Base-by-base conservation (phyloP, 2,329 filamentous ascomycete genomes). In the Fusarium keratoplasticum region DNA sequence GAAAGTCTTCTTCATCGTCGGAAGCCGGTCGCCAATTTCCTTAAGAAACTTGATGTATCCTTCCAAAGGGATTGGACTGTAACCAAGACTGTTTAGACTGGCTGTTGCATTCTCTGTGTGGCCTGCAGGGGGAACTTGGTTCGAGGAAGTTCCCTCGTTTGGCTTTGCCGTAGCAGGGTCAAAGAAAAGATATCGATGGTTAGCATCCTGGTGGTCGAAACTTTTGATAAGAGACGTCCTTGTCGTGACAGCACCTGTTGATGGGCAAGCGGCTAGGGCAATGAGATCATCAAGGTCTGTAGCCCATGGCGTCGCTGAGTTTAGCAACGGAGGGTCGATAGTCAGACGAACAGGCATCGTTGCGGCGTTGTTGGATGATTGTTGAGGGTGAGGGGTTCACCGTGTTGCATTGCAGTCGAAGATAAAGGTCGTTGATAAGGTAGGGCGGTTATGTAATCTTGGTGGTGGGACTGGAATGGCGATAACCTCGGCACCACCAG, bases 281-380 rank as follows among this genome's bases (percentile, higher is more conserved):
- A 84, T 80, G 5, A 95, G 87, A 72, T 95, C 89, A 6, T 87
- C 84, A 6, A 88, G 81, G 4, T 88, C 90, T 0, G 92, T 94
- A 29, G 93, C 93, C 93, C 93, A 95, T 0, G 93, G 93, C 59
- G 89, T 92, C 33, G 94, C 90, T 1, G 93, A 93, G 82, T 95
- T 95, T 73, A 95, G 84, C 8, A 96, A 84, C 0, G 92, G 92
- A 1, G 92, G 92, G 50, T 85, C 76, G 69, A 95, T 89, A 9
- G 74, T 60, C 11, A 93, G 80, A 10, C 54, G 64, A 8, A 72
- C 77, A 1, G 76, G 77, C 76, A 76, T 78, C 2, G 33, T 70
- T 9, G 14, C 5, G 38, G 11, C 25, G 2, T 3, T 25, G 13
- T 14, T 27, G 13, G 33, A 22, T 31, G 47, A 14, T n/a, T 52